A percentile compares a stretch with the other conserved stretches of the same genome.
Evolutionary conservation across 768 basidiomycete species (phyloP).

Genomic region (Russula olivacea): DNA sequence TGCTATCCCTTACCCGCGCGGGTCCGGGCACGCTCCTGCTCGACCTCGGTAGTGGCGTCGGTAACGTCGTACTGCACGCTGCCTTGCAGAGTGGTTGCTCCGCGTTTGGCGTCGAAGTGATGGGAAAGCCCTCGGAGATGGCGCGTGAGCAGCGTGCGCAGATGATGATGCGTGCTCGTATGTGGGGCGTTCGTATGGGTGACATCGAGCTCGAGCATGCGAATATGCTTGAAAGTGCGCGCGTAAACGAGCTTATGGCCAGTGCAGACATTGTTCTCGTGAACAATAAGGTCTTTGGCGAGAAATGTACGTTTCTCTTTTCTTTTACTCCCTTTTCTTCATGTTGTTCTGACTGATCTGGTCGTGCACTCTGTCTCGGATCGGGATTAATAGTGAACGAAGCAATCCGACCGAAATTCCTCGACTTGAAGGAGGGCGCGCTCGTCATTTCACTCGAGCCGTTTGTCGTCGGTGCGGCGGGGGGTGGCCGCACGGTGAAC

Average conservation of each 20-base stretch:
- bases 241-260: conserved; percentile 63
- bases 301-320: conserved; percentile 52
- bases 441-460: conserved; percentile 85
- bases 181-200: conserved; percentile 86
- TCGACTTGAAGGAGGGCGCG: conserved; percentile 92
- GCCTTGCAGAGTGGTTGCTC: conserved; percentile 48
- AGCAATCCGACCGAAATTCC: conserved; percentile 77
- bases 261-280: conserved; percentile 89
- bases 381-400: conserved; percentile 62
- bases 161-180: conserved; percentile 66
- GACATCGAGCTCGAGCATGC: conserved; percentile 77
- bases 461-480: conserved; percentile 52
- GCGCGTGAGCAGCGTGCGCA: conserved; percentile 71
- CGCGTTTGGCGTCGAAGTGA: conserved; percentile 62
- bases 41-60: conserved; percentile 58
- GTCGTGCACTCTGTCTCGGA: background rate
- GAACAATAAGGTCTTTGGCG: conserved; percentile 80
- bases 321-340: background rate
- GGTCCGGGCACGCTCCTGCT: conserved; percentile 44
- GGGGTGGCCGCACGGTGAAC: conserved; percentile 66
- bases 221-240: conserved; percentile 68
- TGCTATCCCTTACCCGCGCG: conserved; percentile 47
- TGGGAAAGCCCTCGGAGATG: conserved; percentile 73
- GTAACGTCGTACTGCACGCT: conserved; percentile 52
- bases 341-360: background rate